These are phyloP conservation scores for Pholiota microspora DNA, from an alignment of 768 basidiomycete genomes.

Conservation along the genomic window DNA sequence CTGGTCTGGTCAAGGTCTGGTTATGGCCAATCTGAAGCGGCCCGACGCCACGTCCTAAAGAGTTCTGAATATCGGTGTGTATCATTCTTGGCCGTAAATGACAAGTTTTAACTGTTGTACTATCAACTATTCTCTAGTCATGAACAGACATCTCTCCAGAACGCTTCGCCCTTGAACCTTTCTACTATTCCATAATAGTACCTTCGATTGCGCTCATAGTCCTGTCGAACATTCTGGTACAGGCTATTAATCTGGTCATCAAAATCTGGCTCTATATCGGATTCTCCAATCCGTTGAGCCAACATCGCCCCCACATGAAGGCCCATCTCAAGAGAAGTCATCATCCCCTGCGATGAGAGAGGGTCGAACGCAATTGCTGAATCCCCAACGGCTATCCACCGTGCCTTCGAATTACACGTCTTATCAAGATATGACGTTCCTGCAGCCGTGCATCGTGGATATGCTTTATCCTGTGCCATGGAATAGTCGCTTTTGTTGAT, in stretches of 20 bases:
- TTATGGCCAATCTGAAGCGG: too few relatives aligned
- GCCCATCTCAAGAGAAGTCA: slow-evolving; percentile 31
- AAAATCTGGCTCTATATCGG: slow-evolving; percentile 4
- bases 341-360: slow-evolving; percentile 38
- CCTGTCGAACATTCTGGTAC: slow-evolving; percentile 10
- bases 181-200: slow-evolving; percentile 17
- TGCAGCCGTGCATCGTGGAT: slow-evolving; percentile 27
- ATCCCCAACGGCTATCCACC: slow-evolving; percentile 35
- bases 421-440: slow-evolving; percentile 26
- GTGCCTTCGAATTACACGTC: slow-evolving; percentile 13
- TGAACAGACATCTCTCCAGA: slow-evolving; percentile 9
- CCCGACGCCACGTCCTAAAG: too few relatives aligned
- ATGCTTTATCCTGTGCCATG: slow-evolving; percentile 8
- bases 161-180: slow-evolving; percentile 11
- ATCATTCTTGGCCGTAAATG: too few relatives aligned
- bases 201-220: slow-evolving; percentile 16
- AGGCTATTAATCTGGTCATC: slow-evolving; percentile 4
- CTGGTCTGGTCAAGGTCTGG: too few relatives aligned
- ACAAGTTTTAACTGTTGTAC: background rate
- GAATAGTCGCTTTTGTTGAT: slow-evolving; percentile 21
- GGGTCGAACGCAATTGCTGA: slow-evolving; percentile 38
- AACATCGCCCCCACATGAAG: slow-evolving; percentile 22
- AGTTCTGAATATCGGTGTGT: too few relatives aligned
- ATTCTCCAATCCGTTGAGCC: slow-evolving; percentile 9
- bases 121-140: background rate